Evolutionary conservation across 495 filamentous ascomycete species (phyloP).

Genomic region (Neurospora terricola): DNA sequence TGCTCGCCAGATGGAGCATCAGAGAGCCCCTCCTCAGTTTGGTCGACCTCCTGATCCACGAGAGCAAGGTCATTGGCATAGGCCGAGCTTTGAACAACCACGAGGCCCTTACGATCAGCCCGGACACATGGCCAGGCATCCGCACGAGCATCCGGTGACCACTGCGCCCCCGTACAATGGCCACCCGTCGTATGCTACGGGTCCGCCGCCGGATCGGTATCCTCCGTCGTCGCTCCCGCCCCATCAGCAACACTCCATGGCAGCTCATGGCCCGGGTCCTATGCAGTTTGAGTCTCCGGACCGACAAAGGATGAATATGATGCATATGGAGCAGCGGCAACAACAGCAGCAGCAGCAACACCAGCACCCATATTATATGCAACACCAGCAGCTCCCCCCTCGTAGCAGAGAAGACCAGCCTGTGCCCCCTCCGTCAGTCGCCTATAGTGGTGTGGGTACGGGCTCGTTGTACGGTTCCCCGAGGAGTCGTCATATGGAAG

Average conservation of each 20-base stretch:
- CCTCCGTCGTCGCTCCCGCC: conserved; percentile 32
- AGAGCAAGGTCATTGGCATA: conserved; percentile 34
- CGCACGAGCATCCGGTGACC: conserved; percentile 31
- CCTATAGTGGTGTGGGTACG: conserved; percentile 27
- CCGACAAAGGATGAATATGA: conserved; percentile 25
- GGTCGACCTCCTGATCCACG: conserved; percentile 32
- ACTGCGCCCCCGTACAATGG: conserved; percentile 32
- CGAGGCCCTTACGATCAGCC: conserved; percentile 31
- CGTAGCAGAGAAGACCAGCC: conserved; percentile 27
- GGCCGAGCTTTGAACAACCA: conserved; percentile 30
- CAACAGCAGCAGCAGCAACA: conserved; percentile 15
- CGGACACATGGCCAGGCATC: conserved; percentile 27
- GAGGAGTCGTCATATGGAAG: conserved; percentile 43
- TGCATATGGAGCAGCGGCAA: conserved; percentile 20
- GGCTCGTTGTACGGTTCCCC: conserved; percentile 25
- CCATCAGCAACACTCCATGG: conserved; percentile 27
- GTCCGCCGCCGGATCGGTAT: conserved; percentile 37
- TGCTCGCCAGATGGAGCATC: conserved; percentile 22
- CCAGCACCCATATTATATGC: conserved; percentile 6
- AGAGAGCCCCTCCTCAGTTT: conserved; percentile 22
- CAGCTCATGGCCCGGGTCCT: conserved; percentile 26
- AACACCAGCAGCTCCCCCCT: conserved; percentile 14
- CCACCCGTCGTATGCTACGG: conserved; percentile 36
- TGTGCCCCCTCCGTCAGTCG: conserved; percentile 34
- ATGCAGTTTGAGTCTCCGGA: conserved; percentile 41